Evolutionary conservation across 305 asterid species (phyloP).

Genomic region (Nicotiana rustica): DNA sequence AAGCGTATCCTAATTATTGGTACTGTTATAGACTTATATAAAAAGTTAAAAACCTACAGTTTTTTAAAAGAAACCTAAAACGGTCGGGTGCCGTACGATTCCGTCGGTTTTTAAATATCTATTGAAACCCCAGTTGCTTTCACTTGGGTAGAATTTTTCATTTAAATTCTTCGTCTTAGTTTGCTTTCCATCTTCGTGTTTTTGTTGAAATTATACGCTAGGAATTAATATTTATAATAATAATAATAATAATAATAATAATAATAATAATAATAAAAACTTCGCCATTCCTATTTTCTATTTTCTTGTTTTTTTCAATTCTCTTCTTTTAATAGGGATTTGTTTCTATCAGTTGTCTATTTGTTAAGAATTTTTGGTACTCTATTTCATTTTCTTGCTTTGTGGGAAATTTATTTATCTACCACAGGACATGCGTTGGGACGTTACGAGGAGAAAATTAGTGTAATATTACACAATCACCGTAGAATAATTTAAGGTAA

Average conservation of each 20-base stretch:
- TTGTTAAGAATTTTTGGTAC: not conserved
- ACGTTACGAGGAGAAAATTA: not conserved
- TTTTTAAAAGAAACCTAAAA: no score
- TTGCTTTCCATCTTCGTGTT: not conserved
- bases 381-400: not conserved
- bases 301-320: no score
- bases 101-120: no score
- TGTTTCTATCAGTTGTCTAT: not conserved
- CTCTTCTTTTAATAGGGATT: not conserved
- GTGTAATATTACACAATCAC: not conserved
- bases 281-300: not conserved
- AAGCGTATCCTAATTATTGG: no score
- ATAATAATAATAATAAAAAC: not conserved
- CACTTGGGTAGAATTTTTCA: not conserved
- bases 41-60: no score
- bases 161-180: not conserved
- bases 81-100: no score
- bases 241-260: no score
- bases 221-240: no score
- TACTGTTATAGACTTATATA: no score
- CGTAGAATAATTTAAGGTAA: conserved; percentile 13
- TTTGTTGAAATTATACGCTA: not conserved
- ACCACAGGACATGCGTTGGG: not conserved
- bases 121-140: not conserved
- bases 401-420: not conserved